Base-by-base conservation (phyloP, 2,329 filamentous ascomycete genomes). In the Phaeomoniella chlamydospora region DNA sequence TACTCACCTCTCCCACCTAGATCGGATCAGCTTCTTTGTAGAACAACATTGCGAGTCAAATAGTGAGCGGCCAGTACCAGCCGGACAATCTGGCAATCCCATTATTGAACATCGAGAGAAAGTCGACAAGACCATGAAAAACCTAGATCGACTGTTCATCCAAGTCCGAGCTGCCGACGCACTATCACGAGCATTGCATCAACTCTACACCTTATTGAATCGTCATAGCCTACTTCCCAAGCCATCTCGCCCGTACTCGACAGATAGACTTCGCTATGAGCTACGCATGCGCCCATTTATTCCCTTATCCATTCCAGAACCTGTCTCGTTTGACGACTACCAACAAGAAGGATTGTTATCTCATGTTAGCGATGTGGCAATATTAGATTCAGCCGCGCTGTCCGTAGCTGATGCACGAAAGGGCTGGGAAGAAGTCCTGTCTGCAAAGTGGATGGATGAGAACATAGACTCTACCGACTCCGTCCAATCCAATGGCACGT, bases 281-380 rank as follows among this genome's bases (percentile, higher is more conserved):
- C 61, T 92, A 6, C 80, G 87, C 39, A 90, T 93, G 83, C 82
- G 80, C 48, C 83, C 85, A 0, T 94, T 92, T 49, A 64, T 78
- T 1, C 54, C 62, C 5, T 70, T 93, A 38, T 68, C 71, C 6
- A 65, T 83, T 2, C 81, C 84, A 0, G 70, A 74, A 40, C 64
- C 83, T 10, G 75, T 81, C 0, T 59, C 70, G 0, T 80, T 72
- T 42, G 70, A 74, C 4, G 70, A 76, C 11, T 84, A 81, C 41
- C 55, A 61, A 13, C 50, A 50, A 4, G 57, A 60, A 36, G 52
- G 54, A 3, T 50, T 47, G 46, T 54, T 65, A 2, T 58, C 63
- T 17, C 57, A 57, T 6, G 61, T 68, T 34, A 54, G 56, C 2
- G 59, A 67, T 22, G 43, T 41, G 16, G 36, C 53, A 34, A 48